Conservation (phyloP, 352 stramenopile species). For the Thalassiosira sp. region DNA sequence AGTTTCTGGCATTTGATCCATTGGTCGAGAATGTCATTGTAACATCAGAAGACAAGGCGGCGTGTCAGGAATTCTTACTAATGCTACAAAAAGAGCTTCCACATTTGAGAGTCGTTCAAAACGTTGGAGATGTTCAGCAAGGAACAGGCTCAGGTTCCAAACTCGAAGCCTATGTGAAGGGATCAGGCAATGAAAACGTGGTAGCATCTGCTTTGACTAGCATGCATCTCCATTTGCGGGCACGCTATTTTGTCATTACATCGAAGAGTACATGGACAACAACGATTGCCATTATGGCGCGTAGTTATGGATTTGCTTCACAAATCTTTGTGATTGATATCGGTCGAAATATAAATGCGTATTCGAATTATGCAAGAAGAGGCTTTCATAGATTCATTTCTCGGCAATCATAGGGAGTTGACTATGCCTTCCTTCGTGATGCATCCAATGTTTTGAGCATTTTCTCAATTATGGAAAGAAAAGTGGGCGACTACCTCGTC, state of each 20-base stretch:
- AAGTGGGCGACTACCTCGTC: too few species aligned
- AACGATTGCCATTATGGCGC: conserved; percentile 43
- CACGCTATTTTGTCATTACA: conserved; percentile 50
- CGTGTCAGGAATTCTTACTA: conserved; percentile 34
- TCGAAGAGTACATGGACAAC: conserved; percentile 50
- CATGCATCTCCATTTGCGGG: conserved; percentile 47
- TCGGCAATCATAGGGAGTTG: too few species aligned
- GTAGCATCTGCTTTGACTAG: conserved; percentile 39
- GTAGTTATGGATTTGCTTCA: conserved; percentile 41
- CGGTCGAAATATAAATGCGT: conserved; percentile 22
- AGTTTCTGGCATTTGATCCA: conserved; percentile 48
- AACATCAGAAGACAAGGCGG: conserved; percentile 44
- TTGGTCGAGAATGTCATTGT: conserved; percentile 50
- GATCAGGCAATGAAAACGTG: conserved; percentile 31
- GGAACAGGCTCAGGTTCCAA: conserved; percentile 52
- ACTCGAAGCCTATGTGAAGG: conserved; percentile 44
- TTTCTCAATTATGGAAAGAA: too few species aligned
- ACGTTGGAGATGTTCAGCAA: conserved; percentile 53
- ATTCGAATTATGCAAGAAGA: conserved; percentile 12
- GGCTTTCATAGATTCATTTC: too few species aligned
- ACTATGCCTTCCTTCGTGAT: too few species aligned
- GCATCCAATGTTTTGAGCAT: too few species aligned
- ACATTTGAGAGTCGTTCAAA: conserved; percentile 26
- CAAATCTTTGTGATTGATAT: conserved; percentile 48
- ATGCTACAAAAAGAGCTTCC: conserved; percentile 43